Conservation (phyloP, 108 stramenopile species). For the Skeletonema grethae region DNA sequence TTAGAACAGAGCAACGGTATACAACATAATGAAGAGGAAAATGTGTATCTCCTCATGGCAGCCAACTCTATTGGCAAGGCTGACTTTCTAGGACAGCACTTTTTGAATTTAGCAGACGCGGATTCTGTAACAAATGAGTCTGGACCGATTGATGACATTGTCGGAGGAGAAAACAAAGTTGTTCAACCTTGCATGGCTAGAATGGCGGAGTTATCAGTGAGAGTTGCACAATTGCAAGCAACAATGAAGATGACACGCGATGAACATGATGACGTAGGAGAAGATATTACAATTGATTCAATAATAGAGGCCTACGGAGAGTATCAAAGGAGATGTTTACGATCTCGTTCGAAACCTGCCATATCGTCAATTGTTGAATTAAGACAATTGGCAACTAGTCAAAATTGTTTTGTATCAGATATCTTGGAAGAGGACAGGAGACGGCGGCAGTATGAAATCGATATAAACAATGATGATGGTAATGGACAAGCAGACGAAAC, state of each 20-base stretch:
- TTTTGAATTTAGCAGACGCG: constrained; percentile 26
- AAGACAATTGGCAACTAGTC: constrained; percentile 48
- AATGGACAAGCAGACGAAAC: constrained; percentile 43
- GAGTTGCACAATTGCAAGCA: constrained; percentile 43
- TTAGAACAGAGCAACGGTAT: not conserved
- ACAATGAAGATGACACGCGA: constrained; percentile 14
- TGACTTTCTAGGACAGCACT: constrained; percentile 27
- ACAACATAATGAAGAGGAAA: constrained; percentile 10
- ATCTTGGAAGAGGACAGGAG: constrained; percentile 37
- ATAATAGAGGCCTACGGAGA: constrained; percentile 53
- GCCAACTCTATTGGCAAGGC: constrained; percentile 41
- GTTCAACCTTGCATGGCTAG: constrained; percentile 55
- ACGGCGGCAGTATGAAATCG: constrained; percentile 30
- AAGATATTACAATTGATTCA: constrained; percentile 21
- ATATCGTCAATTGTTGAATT: constrained; percentile 58
- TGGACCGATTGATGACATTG: constrained; percentile 26
- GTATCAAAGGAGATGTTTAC: constrained; percentile 74
- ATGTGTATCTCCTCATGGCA: constrained; percentile 48
- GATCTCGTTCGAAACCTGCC: constrained; percentile 69
- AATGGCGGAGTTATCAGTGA: constrained; percentile 63
- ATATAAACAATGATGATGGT: constrained; percentile 46
- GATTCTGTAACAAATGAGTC: constrained; percentile 20
- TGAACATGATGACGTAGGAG: constrained; percentile 21
- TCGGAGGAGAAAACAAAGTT: constrained; percentile 12
- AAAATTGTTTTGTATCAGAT: constrained; percentile 44